These are phyloP conservation scores for Chamaecyparis obtusa DNA, from an alignment of 75 land plant genomes.

Conservation along the genomic window DNA sequence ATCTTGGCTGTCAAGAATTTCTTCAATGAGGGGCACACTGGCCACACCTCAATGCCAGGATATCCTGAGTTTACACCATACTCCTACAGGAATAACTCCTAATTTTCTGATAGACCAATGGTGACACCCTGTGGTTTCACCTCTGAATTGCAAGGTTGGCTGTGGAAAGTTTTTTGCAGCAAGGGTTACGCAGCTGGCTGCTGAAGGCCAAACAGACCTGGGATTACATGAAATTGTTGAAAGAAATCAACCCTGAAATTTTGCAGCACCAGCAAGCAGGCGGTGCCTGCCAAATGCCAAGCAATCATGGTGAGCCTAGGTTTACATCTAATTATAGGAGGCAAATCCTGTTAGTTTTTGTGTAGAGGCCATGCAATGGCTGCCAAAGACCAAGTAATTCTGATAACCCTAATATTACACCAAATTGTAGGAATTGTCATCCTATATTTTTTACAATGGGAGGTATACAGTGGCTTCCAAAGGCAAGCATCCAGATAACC, in stretches of 20 bases:
- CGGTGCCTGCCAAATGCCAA: neutral
- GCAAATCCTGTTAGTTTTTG: too few species aligned
- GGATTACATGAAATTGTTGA: neutral
- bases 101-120: neutral
- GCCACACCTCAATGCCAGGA: neutral
- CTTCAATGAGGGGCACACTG: too few species aligned
- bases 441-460: too few species aligned
- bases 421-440: too few species aligned
- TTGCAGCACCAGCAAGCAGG: neutral
- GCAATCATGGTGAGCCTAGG: neutral
- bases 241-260: too few species aligned
- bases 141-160: neutral
- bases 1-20: neutral
- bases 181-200: neutral
- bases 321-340: neutral
- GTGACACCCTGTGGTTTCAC: neutral
- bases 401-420: too few species aligned
- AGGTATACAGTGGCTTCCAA: too few species aligned
- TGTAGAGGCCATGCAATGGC: too few species aligned
- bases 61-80: neutral
- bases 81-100: neutral
- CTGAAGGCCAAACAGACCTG: neutral
- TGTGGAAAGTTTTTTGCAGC: neutral
- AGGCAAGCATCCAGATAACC: too few species aligned
- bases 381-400: too few species aligned